phyloP scores from a whole-genome alignment of 2,329 filamentous ascomycete genomes.

The Thermomyces lanuginosus region DNA sequence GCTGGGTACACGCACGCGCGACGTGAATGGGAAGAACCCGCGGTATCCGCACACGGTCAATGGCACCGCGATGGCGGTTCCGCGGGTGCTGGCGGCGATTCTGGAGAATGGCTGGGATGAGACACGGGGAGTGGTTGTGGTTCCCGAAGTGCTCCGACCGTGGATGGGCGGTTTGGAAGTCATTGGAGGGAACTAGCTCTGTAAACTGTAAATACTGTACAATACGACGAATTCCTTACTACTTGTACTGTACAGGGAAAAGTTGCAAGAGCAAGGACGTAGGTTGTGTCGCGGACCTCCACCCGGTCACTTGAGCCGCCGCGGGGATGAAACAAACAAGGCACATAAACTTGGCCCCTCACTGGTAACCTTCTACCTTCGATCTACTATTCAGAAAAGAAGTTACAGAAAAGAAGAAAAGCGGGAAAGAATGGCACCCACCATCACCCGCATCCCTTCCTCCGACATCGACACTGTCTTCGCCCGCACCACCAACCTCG shows the following conservation, averaged over 20 bases:
- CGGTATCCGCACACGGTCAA: constrained; percentile 82
- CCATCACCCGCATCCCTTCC: constrained; percentile 23
- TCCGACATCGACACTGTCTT: constrained; percentile 39
- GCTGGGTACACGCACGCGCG: constrained; percentile 56
- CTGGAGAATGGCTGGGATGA: constrained; percentile 86
- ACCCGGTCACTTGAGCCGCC: no score
- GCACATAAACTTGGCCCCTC: no score
- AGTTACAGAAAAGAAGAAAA: neutral
- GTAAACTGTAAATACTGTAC: neutral
- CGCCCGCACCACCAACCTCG: constrained; percentile 37
- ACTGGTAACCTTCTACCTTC: neutral
- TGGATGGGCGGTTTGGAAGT: constrained; percentile 67
- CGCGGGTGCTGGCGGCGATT: constrained; percentile 72
- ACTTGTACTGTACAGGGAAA: neutral
- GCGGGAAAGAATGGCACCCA: neutral
- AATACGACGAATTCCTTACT: neutral
- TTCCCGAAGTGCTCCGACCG: constrained; percentile 63
- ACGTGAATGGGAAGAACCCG: constrained; percentile 30
- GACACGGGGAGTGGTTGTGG: constrained; percentile 44
- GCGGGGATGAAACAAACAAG: no score
- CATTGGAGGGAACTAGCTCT: constrained; percentile 32
- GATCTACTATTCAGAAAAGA: neutral
- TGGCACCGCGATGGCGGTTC: constrained; percentile 82
- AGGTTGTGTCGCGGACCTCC: no score
- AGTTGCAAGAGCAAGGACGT: no score